Evolutionary conservation across 106 monocot species (phyloP), one percentile per base, ranked within the genome.

Genomic region (Cymbidium sinense): DNA sequence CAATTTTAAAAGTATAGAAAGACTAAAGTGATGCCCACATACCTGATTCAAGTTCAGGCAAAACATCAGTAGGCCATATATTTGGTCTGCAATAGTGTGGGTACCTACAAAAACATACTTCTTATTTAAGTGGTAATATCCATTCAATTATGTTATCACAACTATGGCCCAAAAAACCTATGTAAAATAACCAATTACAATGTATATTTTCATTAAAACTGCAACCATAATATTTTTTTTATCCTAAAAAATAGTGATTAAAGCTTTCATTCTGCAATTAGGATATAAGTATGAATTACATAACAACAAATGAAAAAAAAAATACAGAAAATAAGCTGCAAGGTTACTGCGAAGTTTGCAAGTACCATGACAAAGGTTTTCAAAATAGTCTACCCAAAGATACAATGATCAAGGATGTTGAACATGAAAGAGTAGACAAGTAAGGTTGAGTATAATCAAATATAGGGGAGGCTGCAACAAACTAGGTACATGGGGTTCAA

Each of bases 31-130:
- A 64, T 78, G 4, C 74, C 36, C 19, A 41, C 80, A 43, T 81
- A 96, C 96, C 96, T 82, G 51, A 77, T 88, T 96, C 91, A 84
- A 96, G 90, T 75, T 96, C 93, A 37, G 93, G 96, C 62, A 96
- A 78, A 84, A 79, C 64, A 80, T 50, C 61, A 20, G 30, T 69
- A 43, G 96, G 93, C 96, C 96, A 96, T 89, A 76, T 91, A 82
- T 96, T 96, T 75, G 93, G 85, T 77, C 89, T 77, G 76, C 96
- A 96, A 43, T 93, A 96, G 51, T 93, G 91, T 81, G 96, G 93
- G 69, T 96, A 96, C 85, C 96, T 96, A 76, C 47, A 75, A 74
- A 74, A 73, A 29, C 0, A 72, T 77, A 72, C 70, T 36, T 71
- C 21, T 39, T 36, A 36, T 71, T 7, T 71, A 37, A 1, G 39